Evolutionary conservation across 257 asterid genomes (phyloP), one percentile per base, ranked within the genome.

Genomic region (Striga asiatica): DNA sequence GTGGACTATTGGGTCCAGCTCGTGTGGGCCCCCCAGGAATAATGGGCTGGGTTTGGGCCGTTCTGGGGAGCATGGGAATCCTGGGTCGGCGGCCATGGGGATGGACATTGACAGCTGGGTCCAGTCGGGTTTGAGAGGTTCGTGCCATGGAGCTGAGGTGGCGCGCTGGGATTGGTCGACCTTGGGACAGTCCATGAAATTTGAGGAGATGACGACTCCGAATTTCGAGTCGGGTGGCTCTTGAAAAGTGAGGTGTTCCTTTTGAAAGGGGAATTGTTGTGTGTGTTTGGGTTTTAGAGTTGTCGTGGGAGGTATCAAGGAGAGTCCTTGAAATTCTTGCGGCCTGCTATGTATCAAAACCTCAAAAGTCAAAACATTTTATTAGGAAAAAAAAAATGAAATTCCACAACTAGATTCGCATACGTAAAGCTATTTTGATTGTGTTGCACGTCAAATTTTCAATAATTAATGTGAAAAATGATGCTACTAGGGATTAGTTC

Each of bases 91-190:
- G 1, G 78, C 66, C 58, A 71, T 53, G 5, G 97, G 93, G 60
- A 84, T 87, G 9, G 98, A 77, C 93, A 91, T 91, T 2, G 98
- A 87, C 7, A 91, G 95, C 51, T 78, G 92, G 22, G 96, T 91
- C 89, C 97, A 84, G 58, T 84, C 94, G 1, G 92, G 69, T 66
- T 76, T 78, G 10, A n/a, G n/a, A n/a, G 76, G 76, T 58, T 85
- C 77, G 35, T 75, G 71, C 94, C 95, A 85, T 2, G 84, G 42
- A 56, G 24, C 66, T 1, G 89, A 47, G 48, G 64, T 53, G 2
- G 64, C 54, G 2, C 74, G 69, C 19, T 60, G 49, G 0, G 87
- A 69, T 39, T 79, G 81, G 35, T 77, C 80, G n/a, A n/a, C n/a
- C 68, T 78, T 78, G 32, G 32, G 32, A 3, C n/a, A n/a, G n/a